phyloP scores from a whole-genome alignment of 1,284 basidiomycete genomes.

The Apiotrichum domesticum region DNA sequence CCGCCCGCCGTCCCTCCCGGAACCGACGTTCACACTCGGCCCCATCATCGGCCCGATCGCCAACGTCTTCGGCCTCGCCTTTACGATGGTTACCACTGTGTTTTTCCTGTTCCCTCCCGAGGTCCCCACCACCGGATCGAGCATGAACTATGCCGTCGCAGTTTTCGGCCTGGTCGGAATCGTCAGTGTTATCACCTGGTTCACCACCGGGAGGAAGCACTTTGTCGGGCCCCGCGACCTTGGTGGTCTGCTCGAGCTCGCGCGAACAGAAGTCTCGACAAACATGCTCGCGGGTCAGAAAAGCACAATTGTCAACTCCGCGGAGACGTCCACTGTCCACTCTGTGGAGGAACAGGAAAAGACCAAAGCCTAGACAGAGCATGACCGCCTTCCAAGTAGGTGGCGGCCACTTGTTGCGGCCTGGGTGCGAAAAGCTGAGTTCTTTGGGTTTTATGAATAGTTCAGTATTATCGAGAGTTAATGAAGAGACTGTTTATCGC shows the following conservation, averaged over 20 bases:
- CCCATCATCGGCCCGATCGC: slow-evolving; percentile 33
- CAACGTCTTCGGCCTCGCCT: slow-evolving; percentile 45
- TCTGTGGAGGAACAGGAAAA: too few species aligned
- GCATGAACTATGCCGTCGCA: slow-evolving; percentile 50
- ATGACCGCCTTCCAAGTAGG: too few species aligned
- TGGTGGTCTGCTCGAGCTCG: slow-evolving; percentile 6
- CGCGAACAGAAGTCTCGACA: neutral
- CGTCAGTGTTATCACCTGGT: slow-evolving; percentile 40
- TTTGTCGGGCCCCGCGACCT: slow-evolving; percentile 46
- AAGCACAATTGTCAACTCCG: too few species aligned
- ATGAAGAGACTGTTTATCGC: too few species aligned
- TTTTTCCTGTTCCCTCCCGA: slow-evolving; percentile 53
- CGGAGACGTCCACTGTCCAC: too few species aligned
- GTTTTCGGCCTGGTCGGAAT: slow-evolving; percentile 36
- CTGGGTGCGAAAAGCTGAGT: too few species aligned
- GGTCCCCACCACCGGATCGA: slow-evolving; percentile 40
- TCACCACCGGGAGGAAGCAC: slow-evolving; percentile 40
- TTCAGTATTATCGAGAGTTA: too few species aligned
- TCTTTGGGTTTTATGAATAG: too few species aligned
- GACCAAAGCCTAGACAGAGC: too few species aligned
- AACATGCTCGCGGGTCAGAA: neutral
- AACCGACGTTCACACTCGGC: slow-evolving; percentile 34
- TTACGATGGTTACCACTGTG: slow-evolving; percentile 47
- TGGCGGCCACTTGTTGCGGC: too few species aligned
- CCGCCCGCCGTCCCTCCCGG: slow-evolving; percentile 33